Percentiles rank a stretch among this genome's conserved stretches.
phyloP scores from a whole-genome alignment of 139 green algal genomes.

The Chlorella vulgaris region DNA sequence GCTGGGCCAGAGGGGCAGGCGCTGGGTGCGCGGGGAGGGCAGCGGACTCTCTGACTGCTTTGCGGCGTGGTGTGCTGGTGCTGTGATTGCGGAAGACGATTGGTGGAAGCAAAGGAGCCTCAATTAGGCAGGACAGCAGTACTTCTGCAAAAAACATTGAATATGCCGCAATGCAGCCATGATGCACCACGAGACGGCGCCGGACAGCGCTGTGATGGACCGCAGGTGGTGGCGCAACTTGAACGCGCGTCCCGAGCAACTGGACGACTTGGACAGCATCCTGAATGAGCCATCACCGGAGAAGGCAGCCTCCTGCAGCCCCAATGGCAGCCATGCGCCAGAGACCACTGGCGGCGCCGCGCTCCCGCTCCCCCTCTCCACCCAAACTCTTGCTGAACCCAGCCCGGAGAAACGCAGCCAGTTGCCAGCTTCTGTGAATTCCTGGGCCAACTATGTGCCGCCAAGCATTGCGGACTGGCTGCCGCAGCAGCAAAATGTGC shows the following conservation, averaged over 20 bases:
- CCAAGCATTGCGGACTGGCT: not conserved
- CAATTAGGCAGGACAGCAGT: not conserved
- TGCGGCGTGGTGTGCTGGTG: not conserved
- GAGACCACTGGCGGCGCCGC: not conserved
- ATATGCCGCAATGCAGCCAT: no score
- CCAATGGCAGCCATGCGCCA: not conserved
- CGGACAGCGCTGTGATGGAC: no score
- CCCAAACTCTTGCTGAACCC: no score
- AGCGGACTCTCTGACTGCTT: not conserved
- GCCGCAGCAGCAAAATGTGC: no score
- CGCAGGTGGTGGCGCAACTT: no score
- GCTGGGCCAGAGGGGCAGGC: no score
- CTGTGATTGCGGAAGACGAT: not conserved
- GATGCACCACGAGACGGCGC: no score
- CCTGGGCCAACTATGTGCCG: not conserved
- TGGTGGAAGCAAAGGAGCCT: not conserved
- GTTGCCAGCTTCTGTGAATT: no score
- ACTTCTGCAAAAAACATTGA: no score
- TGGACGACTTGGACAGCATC: constrained; percentile 21
- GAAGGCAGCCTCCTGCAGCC: not conserved
- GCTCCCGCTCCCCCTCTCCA: no score
- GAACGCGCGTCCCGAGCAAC: no score
- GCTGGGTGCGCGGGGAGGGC: not conserved
- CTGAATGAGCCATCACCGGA: not conserved
- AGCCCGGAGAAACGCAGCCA: no score